phyloP scores from a whole-genome alignment of 1,284 basidiomycete genomes.

The Irpex rosettiformis region DNA sequence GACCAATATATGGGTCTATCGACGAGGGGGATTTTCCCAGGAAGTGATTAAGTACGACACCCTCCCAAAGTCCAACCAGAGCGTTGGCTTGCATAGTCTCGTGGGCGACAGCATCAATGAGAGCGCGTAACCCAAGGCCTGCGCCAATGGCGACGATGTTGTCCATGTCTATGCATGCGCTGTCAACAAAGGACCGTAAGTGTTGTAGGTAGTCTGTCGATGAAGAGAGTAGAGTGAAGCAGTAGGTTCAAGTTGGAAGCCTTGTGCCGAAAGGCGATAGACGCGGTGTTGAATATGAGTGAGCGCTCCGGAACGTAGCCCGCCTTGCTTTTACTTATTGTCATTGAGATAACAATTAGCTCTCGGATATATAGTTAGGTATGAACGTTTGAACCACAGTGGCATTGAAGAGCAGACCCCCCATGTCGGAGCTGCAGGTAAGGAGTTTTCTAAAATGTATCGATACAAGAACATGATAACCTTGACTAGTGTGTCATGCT shows the following conservation, averaged over 20 bases:
- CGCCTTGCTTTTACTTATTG: background rate
- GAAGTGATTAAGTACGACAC: conserved; percentile 68
- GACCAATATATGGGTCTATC: conserved; percentile 61
- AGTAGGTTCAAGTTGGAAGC: background rate
- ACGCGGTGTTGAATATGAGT: too few species aligned
- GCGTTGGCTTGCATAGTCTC: conserved; percentile 40
- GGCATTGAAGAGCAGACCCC: background rate
- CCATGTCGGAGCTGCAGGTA: background rate
- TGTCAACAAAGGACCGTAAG: background rate
- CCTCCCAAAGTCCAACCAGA: conserved; percentile 73
- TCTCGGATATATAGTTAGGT: background rate
- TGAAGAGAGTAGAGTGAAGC: background rate
- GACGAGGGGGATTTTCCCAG: conserved; percentile 56
- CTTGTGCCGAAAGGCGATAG: background rate
- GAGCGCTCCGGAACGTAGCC: background rate
- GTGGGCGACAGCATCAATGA: conserved; percentile 39
- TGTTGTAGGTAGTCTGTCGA: background rate
- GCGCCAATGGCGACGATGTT: conserved; percentile 34
- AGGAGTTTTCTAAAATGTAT: background rate
- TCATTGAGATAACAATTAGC: background rate
- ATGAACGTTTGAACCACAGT: background rate
- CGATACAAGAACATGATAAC: background rate
- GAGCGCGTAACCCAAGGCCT: conserved; percentile 33
- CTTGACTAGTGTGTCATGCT: background rate
- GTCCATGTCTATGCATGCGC: conserved; percentile 29